Evolutionary conservation across 2,329 filamentous ascomycete genomes (phyloP), one percentile per base, ranked within the genome.

Genomic region (Ceratocystis ficicola): DNA sequence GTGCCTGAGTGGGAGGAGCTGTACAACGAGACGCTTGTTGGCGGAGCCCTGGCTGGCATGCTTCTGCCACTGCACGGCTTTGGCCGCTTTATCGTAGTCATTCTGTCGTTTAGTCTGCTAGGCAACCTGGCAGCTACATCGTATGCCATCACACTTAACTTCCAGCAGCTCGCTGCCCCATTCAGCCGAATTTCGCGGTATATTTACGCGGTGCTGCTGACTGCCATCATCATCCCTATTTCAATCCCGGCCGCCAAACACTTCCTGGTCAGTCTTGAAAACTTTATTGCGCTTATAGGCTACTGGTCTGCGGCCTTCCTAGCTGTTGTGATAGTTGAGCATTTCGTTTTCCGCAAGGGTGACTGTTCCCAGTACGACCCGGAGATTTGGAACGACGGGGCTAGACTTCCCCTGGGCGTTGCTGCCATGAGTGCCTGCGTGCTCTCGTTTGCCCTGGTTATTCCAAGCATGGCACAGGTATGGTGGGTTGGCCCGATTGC

Each of bases 401-500:
- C 71, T 17, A 73, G 73, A 68, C 72, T 83, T 28, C 80, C 80
- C 0, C 71, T 76, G 0, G 81, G 80, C 2, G 63, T 78, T 3
- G 77, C 81, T 0, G 81, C 81, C 2, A 68, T 82, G 12, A 72
- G 72, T 1, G 78, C 79, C 1, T 80, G 75, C 1, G 50, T 79
- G 2, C 69, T 79, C n/a, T 78, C 75, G 62, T 77, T 80, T 66
- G 79, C 73, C 1, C 71, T 86, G 7, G 78, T 86, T 1, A 75
- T 86, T 5, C 83, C 84, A 0, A 81, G 79, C 41, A 86, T 86
- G 79, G 77, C 76, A 8, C 81, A 85, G 72, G 80, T 78, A 3
- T 86, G 83, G 83, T 86, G 79, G 70, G 80, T 77, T 7, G 84
- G 84, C 0, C 83, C 83, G 0, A 81, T 86, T 69, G 84, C 83